These are phyloP conservation scores for Trichoderma brevicompactum DNA, from an alignment of 2,329 filamentous ascomycete genomes.

Conservation along the genomic window DNA sequence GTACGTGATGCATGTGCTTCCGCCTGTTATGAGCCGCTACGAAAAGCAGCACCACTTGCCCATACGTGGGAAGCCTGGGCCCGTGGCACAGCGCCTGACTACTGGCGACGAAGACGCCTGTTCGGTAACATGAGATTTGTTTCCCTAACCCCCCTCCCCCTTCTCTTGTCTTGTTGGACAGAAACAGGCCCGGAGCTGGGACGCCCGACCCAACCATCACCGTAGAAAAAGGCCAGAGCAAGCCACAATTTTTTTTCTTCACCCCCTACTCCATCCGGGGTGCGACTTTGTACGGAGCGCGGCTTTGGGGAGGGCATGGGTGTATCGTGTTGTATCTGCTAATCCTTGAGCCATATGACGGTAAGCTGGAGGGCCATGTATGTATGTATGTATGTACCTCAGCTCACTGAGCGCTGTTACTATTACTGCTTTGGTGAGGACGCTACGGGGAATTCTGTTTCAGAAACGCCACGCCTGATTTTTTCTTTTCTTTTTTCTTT, in stretches of 20 bases:
- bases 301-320: no score
- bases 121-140: background rate
- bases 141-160: background rate
- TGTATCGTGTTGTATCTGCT: no score
- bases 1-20: conserved; percentile 18
- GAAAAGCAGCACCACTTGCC: background rate
- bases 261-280: conserved; percentile 14
- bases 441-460: background rate
- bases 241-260: conserved; percentile 1
- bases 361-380: no score
- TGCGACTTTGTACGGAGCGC: background rate
- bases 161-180: background rate
- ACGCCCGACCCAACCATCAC: background rate
- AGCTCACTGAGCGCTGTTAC: no score
- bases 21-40: conserved; percentile 11
- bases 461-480: background rate
- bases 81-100: no score
- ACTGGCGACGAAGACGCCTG: background rate
- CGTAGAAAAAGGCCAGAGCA: background rate
- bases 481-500: background rate
- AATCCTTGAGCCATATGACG: no score
- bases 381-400: no score
- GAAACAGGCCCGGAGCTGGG: no score
- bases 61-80: no score
- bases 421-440: background rate